phyloP scores from a whole-genome alignment of 148 eudicot species.

The Rhododendron simsii region DNA sequence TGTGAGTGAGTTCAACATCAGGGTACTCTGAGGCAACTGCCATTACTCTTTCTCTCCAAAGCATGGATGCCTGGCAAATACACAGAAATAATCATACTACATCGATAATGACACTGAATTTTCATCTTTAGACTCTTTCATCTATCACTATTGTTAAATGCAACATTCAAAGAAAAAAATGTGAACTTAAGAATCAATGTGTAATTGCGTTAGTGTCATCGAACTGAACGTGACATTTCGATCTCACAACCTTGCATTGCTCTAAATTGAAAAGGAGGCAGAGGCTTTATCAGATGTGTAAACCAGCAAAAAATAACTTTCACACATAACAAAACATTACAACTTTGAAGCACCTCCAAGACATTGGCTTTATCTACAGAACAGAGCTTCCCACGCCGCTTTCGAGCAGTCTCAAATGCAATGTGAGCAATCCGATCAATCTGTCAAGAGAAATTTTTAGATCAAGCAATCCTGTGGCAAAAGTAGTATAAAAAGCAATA shows the following conservation, averaged over 20 bases:
- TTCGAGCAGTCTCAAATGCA: constrained; percentile 91
- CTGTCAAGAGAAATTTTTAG: constrained; percentile 22
- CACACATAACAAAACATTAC: not conserved
- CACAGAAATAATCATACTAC: not conserved
- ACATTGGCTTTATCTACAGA: constrained; percentile 99
- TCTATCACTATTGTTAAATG: not conserved
- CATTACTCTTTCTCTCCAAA: constrained; percentile 82
- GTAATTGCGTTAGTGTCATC: not conserved
- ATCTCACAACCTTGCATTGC: not conserved
- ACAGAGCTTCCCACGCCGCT: constrained; percentile 84
- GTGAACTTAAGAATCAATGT: not conserved
- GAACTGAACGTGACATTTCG: not conserved
- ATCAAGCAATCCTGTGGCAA: not conserved
- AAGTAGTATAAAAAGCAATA: not conserved
- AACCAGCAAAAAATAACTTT: not conserved
- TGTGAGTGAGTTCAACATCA: constrained; percentile 92
- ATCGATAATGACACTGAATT: not conserved
- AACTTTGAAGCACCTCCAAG: constrained; percentile 51
- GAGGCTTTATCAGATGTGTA: not conserved
- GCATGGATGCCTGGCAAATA: constrained; percentile 77
- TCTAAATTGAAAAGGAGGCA: not conserved
- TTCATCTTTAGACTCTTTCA: not conserved
- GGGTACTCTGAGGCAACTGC: constrained; percentile 74
- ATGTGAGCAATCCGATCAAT: constrained; percentile 94
- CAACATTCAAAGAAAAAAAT: not conserved